These are phyloP conservation scores for Helminthosporium solani DNA, from an alignment of 2,329 filamentous ascomycete genomes.

Conservation along the genomic window DNA sequence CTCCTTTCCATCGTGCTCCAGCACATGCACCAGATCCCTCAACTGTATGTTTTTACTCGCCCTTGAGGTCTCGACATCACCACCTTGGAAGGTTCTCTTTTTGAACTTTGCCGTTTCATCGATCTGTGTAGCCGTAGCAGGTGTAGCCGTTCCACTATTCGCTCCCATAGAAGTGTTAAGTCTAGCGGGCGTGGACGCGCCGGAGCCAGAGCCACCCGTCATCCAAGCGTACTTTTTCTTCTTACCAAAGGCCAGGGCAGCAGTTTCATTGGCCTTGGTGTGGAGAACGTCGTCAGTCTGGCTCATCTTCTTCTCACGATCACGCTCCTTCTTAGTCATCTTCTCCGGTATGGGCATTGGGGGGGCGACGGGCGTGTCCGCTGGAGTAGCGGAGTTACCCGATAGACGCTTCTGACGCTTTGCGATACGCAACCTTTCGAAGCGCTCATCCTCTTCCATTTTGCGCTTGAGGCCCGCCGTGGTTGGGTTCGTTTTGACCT, in stretches of 20 bases:
- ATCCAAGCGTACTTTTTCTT: constrained; percentile 76
- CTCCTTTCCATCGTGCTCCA: constrained; percentile 77
- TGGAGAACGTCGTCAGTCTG: constrained; percentile 77
- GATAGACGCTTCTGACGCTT: constrained; percentile 47
- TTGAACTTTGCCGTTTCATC: constrained; percentile 55
- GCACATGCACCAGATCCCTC: constrained; percentile 74
- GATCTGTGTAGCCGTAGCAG: constrained; percentile 13
- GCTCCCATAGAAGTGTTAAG: constrained; percentile 27
- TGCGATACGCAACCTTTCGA: constrained; percentile 64
- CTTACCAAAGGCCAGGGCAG: constrained; percentile 72
- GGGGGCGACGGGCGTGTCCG: constrained; percentile 24
- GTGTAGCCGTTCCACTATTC: constrained; percentile 28
- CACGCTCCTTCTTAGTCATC: constrained; percentile 84
- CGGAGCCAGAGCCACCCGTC: constrained; percentile 55
- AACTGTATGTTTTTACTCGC: constrained; percentile 82
- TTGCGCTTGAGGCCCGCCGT: constrained; percentile 50
- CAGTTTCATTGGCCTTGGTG: constrained; percentile 82
- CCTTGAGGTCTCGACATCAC: constrained; percentile 65
- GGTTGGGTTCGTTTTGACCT: constrained; percentile 58
- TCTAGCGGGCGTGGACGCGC: constrained; percentile 32
- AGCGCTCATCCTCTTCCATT: constrained; percentile 59
- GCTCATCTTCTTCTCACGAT: constrained; percentile 70
- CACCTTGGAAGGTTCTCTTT: constrained; percentile 54
- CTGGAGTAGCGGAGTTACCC: constrained; percentile 27
- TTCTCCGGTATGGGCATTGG: constrained; percentile 44